These are phyloP conservation scores for Dothideomycetes sp. DNA, from an alignment of 2,329 filamentous ascomycete genomes.

Conservation along the genomic window DNA sequence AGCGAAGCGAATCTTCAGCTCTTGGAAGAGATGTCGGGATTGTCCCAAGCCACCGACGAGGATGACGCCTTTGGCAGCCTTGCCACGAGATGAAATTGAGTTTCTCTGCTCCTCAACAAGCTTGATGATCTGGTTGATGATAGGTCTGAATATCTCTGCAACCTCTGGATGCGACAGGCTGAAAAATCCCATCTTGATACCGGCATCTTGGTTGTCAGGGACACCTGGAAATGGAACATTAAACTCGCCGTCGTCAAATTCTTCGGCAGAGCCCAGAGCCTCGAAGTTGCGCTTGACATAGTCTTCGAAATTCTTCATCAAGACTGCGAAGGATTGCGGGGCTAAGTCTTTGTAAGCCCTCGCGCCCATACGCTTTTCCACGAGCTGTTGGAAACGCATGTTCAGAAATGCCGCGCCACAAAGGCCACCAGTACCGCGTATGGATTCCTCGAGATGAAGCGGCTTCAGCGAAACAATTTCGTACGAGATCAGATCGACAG, in stretches of 20 bases:
- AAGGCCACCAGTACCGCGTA: conserved; percentile 65
- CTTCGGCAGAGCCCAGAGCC: conserved; percentile 43
- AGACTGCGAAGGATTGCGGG: conserved; percentile 65
- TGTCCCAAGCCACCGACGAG: conserved; percentile 75
- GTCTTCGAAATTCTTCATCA: conserved; percentile 69
- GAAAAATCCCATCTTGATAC: conserved; percentile 65
- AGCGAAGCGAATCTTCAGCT: conserved; percentile 58
- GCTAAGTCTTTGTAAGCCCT: conserved; percentile 60
- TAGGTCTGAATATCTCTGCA: conserved; percentile 48
- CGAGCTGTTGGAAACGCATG: conserved; percentile 70
- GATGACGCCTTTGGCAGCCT: conserved; percentile 53
- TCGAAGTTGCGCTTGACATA: conserved; percentile 80
- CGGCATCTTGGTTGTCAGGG: conserved; percentile 63
- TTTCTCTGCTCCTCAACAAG: conserved; percentile 34
- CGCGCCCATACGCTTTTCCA: conserved; percentile 55
- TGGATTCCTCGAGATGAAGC: conserved; percentile 64
- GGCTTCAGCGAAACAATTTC: conserved; percentile 65
- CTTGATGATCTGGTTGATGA: conserved; percentile 44
- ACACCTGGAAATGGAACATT: conserved; percentile 70
- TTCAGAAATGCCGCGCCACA: conserved; percentile 73
- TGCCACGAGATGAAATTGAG: conserved; percentile 26
- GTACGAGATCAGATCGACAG: conserved; percentile 70
- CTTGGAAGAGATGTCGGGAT: conserved; percentile 57
- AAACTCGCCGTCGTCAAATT: conserved; percentile 54
- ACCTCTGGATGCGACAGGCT: conserved; percentile 62